Evolutionary conservation across 2,329 filamentous ascomycete genomes (phyloP), one percentile per base, ranked within the genome.

Genomic region (Aspergillus ustus): DNA sequence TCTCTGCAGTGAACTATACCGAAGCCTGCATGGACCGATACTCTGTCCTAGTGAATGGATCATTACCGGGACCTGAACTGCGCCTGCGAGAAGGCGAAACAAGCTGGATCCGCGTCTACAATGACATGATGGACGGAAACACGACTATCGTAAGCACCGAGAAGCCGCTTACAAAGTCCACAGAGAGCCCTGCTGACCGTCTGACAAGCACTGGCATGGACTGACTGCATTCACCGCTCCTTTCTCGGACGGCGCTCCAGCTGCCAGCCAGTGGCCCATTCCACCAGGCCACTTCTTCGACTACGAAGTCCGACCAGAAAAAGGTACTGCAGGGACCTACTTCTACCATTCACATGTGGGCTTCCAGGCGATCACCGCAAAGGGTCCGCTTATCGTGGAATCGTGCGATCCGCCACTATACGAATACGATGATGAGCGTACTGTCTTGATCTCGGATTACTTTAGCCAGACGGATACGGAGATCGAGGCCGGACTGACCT

Each of bases 331-430:
- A 0, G 88, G 88, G 4, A 86, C 87, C 0, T 90, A 89, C 69
- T 89, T 88, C 70, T 90, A 90, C 68, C 88, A 90, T 69, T 89
- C 87, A 0, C 88, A 90, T 63, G 80, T 90, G 17, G 87, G 82
- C 0, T 85, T 89, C 61, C 87, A 90, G 69, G 84, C 85, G 0
- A 74, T 85, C 37, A 85, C 86, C 15, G 85, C 85, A 0, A 73
- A 81, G 7, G 88, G 88, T 0, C 75, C 83, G 0, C 68, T 91
- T 37, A 84, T 89, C 50, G 82, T 91, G n/a, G 82, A 85, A 60
- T 82, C 85, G 52, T 69, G 71, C 40, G 72, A 69, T 0, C 59
- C 77, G 50, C 63, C 77, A 28, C 87, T 87, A 0, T 89, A 88
- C 64, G 45, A 81, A 0, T 90, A 89, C 65, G 85, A 90, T 59